Percentiles rank a stretch among this genome's conserved stretches.
phyloP scores from a whole-genome alignment of 106 monocot species.

The Amphibolis antarctica region DNA sequence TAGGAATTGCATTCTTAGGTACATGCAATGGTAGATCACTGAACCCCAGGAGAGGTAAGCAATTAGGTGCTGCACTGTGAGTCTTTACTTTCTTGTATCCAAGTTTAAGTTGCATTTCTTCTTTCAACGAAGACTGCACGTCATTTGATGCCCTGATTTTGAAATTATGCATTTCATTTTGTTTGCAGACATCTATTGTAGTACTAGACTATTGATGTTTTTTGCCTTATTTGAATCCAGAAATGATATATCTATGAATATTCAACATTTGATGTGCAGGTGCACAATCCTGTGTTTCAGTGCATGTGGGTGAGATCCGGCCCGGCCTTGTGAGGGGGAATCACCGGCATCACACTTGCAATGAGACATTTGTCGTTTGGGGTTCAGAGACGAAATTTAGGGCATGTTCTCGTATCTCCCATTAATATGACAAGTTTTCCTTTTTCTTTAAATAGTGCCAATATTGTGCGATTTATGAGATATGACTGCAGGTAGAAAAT shows the following conservation, averaged over 20 bases:
- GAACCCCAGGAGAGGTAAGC: too few species aligned
- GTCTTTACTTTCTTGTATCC: too few species aligned
- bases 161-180: too few species aligned
- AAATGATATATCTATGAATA: constrained; percentile 1
- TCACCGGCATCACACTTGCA: constrained; percentile 55
- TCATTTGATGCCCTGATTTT: too few species aligned
- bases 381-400: constrained; percentile 57
- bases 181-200: too few species aligned
- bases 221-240: not conserved
- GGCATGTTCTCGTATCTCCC: constrained; percentile 12
- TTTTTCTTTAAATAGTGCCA: not conserved
- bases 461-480: not conserved
- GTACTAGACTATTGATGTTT: not conserved
- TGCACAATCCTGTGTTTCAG: constrained; percentile 44
- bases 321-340: constrained; percentile 63
- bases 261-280: constrained; percentile 36
- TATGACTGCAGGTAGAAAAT: constrained; percentile 43
- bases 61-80: too few species aligned
- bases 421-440: not conserved
- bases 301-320: constrained; percentile 52
- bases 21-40: too few species aligned
- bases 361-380: constrained; percentile 67
- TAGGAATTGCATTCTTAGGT: too few species aligned
- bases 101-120: too few species aligned
- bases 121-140: too few species aligned